Evolutionary conservation across 352 stramenopile genomes (phyloP).

Genomic region (Pythium brassicae): DNA sequence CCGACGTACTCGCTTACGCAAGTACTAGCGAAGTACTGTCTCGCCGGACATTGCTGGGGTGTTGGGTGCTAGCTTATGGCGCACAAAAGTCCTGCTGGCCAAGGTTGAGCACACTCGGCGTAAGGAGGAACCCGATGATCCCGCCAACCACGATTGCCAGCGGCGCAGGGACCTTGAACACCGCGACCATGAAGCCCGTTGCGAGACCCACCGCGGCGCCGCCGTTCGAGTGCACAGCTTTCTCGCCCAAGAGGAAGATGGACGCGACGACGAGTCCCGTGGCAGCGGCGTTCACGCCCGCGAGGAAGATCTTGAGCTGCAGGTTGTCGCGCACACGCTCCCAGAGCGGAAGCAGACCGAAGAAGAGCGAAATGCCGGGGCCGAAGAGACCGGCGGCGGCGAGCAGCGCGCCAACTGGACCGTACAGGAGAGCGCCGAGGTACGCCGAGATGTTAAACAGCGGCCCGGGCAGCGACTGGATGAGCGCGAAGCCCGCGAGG

Average conservation of each 20-base stretch:
- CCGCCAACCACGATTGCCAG: conserved; percentile 55
- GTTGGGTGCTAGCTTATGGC: too few species aligned
- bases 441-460: conserved; percentile 96
- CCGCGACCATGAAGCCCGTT: conserved; percentile 69
- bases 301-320: conserved; percentile 85
- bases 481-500: conserved; percentile 90
- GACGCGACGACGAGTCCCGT: conserved; percentile 89
- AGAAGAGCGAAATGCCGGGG: conserved; percentile 89
- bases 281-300: conserved; percentile 88
- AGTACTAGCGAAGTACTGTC: too few species aligned
- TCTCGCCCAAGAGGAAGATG: conserved; percentile 87
- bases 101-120: conserved; percentile 40
- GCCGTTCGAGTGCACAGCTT: conserved; percentile 74
- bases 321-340: conserved; percentile 80
- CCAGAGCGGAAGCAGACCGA: conserved; percentile 92
- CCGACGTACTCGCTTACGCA: too few species aligned
- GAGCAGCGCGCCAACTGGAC: conserved; percentile 85
- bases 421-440: conserved; percentile 84
- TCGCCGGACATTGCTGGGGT: too few species aligned
- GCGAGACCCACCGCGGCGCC: conserved; percentile 84
- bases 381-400: conserved; percentile 89
- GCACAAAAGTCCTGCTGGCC: conserved; percentile 50
- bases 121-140: conserved; percentile 47
- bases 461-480: conserved; percentile 91
- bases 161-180: conserved; percentile 71